These are phyloP conservation scores for Linnemannia schmuckeri DNA, from an alignment of 192 early-diverging fungal species.

Conservation along the genomic window DNA sequence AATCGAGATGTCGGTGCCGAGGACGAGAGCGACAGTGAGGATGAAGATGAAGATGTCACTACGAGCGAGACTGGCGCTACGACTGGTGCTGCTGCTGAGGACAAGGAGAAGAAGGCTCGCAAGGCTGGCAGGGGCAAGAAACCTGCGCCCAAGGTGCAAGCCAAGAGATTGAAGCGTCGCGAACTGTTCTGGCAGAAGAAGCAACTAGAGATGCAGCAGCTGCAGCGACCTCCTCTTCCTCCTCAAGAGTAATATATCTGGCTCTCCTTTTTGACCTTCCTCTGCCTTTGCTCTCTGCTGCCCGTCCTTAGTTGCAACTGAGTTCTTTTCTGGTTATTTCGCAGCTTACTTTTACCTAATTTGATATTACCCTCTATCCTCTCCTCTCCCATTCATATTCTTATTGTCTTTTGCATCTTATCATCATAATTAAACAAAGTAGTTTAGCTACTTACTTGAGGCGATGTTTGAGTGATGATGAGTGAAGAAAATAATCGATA, in stretches of 20 bases:
- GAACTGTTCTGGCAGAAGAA: constrained; percentile 10
- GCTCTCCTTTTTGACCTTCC: too few relatives aligned
- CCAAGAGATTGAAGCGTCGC: background rate
- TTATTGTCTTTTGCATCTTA: too few relatives aligned
- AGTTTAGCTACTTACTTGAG: too few relatives aligned
- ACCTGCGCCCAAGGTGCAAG: background rate
- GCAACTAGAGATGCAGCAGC: background rate
- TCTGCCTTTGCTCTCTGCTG: too few relatives aligned
- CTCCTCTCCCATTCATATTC: too few relatives aligned
- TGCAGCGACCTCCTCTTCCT: background rate
- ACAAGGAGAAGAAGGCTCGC: background rate
- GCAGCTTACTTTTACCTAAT: too few relatives aligned
- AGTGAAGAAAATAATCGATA: background rate
- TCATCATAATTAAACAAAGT: too few relatives aligned
- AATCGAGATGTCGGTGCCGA: background rate
- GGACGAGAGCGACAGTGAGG: constrained; percentile 2
- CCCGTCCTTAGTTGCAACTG: too few relatives aligned
- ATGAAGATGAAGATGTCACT: background rate
- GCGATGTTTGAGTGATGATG: too few relatives aligned
- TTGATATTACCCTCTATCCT: too few relatives aligned
- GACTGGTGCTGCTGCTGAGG: background rate
- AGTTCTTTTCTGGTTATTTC: too few relatives aligned
- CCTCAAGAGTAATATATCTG: background rate
- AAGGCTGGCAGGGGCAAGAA: background rate
- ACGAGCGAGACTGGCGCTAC: background rate